Base-by-base conservation (phyloP, 2,329 filamentous ascomycete species). In the Dactylellina leptospora region DNA sequence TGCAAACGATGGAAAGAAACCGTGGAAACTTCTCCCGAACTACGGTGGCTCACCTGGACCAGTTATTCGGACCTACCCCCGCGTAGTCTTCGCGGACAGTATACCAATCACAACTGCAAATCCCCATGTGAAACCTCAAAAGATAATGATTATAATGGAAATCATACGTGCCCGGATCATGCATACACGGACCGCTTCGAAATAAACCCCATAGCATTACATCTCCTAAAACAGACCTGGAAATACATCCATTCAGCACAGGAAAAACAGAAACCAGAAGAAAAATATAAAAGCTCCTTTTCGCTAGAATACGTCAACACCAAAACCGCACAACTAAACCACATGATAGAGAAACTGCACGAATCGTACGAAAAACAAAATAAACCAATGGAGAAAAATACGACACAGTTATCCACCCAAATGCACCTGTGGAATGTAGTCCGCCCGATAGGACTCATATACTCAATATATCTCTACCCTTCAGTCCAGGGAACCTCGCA, bases 1-100 rank as follows among this genome's bases (percentile, higher is more conserved):
- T 68, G 62, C 45, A 56, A 58, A 23, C 45, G 18, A 23, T 68
- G 62, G 62, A 59, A 68, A 68, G 13, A 22, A 10, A 16, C 27
- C 13, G 30, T 68, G 25, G 45, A 68, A 13, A 51, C 44, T 2
- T 44, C 45, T 8, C 62, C 53, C 9, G 53, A 56, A 25, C 25
- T 68, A 9, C 45, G 20, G 18, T 68, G 62, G 62, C 16, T 30
- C 11, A 68, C 62, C 8, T 68, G 45, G 62, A 47, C 13, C 6
- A 40, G 18, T 1, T 2, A 10, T 16, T 20, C n/a, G 16, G 38
- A 45, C 54, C 40, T 8, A 20, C 51, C 40, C n/a, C 42, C 30
- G 11, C 42, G 9, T n/a, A 47, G 40, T 25, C 36, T 36, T 5
- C 42, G n/a, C 22, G 13, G n/a, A n/a, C 54, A 5, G 23, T 58